Evolutionary conservation across 176 grass and related monocot species (phyloP).

Genomic region (Paspalum vaginatum): DNA sequence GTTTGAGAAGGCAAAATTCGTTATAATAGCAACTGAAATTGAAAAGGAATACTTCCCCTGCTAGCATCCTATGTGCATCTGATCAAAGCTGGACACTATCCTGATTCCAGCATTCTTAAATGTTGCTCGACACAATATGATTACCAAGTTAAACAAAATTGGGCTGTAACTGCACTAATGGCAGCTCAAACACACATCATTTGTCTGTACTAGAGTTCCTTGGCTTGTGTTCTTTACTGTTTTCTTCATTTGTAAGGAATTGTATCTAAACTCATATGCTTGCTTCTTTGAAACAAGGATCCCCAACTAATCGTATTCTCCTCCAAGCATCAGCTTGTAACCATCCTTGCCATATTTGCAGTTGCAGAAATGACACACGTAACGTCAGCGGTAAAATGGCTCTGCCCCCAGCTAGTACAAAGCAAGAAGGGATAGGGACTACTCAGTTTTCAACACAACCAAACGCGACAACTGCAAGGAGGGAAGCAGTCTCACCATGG

Average conservation of each 20-base stretch:
- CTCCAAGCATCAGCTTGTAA: background rate
- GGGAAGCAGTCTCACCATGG: slow-evolving; percentile 56
- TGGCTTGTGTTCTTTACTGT: background rate
- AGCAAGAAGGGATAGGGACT: background rate
- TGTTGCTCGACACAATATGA: background rate
- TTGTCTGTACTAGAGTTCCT: background rate
- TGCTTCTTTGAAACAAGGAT: background rate
- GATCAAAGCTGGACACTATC: background rate
- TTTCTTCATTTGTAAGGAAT: background rate
- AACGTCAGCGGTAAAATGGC: background rate
- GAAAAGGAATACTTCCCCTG: background rate
- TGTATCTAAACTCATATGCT: background rate
- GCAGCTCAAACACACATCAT: background rate
- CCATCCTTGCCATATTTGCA: background rate
- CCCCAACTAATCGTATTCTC: background rate
- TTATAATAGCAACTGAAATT: slow-evolving; percentile 11
- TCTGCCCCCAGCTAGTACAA: background rate
- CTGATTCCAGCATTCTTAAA: background rate
- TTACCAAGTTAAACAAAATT: background rate
- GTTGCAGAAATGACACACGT: no score
- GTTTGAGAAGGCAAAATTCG: no score
- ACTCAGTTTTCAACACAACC: background rate
- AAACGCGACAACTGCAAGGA: background rate
- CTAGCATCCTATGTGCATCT: background rate
- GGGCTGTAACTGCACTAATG: background rate